These are phyloP conservation scores for Obelidium mucronatum DNA, from an alignment of 192 early-diverging fungal genomes.

Conservation along the genomic window DNA sequence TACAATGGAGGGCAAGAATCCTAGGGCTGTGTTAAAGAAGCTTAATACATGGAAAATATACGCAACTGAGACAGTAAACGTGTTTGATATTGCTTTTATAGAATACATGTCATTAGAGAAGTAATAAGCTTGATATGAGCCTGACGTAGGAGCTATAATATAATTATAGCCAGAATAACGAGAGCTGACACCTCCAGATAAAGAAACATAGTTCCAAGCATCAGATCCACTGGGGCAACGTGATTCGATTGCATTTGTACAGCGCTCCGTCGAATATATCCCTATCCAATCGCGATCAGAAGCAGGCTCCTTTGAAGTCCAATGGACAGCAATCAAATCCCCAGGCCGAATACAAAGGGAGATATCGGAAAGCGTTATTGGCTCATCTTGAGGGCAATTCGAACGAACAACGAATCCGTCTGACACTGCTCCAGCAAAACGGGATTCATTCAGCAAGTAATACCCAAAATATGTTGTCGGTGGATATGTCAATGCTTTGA, in stretches of 20 bases:
- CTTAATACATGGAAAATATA: not conserved
- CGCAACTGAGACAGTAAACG: not conserved
- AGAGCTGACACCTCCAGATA: not conserved
- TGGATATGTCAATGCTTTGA: not conserved
- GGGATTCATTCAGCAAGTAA: constrained; percentile 14
- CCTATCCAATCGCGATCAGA: constrained; percentile 1
- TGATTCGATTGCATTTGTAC: not conserved
- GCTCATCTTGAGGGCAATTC: not conserved
- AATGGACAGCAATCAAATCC: constrained; percentile 10
- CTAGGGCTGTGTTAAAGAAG: not conserved
- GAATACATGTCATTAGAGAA: not conserved
- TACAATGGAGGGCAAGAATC: not conserved
- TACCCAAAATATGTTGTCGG: constrained; percentile 3
- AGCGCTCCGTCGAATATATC: not conserved
- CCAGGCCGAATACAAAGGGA: constrained; percentile 4
- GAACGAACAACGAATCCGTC: not conserved
- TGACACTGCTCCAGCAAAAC: not conserved
- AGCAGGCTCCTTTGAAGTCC: not conserved
- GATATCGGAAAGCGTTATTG: not conserved
- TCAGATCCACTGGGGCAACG: not conserved
- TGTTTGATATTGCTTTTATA: not conserved
- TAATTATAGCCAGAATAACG: not conserved
- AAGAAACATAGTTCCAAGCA: not conserved
- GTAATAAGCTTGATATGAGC: not conserved
- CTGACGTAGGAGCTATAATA: not conserved